phyloP scores from a whole-genome alignment of 176 grass and related monocot genomes.

The Lolium rigidum region DNA sequence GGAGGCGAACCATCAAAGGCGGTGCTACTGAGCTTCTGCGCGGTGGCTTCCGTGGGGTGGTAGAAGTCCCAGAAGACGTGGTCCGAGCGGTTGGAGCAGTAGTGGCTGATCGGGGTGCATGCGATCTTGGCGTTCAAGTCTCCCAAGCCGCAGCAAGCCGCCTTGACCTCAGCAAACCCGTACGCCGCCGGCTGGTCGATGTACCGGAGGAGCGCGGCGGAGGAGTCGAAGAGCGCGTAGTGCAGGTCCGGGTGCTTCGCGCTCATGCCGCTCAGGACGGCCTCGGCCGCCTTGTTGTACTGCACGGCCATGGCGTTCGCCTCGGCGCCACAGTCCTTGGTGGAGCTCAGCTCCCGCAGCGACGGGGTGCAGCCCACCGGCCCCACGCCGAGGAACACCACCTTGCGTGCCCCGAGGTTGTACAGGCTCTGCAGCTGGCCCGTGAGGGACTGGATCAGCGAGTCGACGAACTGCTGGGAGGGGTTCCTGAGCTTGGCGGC shows the following conservation, averaged over 20 bases:
- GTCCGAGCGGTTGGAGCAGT: constrained; percentile 61
- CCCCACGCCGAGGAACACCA: constrained; percentile 68
- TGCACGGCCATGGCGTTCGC: constrained; percentile 56
- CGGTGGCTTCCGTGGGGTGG: constrained; percentile 81
- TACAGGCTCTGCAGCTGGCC: constrained; percentile 74
- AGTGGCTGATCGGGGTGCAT: constrained; percentile 62
- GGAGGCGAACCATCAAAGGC: constrained; percentile 65
- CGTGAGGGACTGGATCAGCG: constrained; percentile 51
- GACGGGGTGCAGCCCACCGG: constrained; percentile 78
- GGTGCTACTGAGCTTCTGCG: constrained; percentile 40
- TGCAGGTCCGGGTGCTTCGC: constrained; percentile 39
- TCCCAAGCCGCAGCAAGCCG: constrained; percentile 86
- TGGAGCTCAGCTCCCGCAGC: constrained; percentile 54
- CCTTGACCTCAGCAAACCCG: constrained; percentile 64
- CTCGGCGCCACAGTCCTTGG: constrained; percentile 47
- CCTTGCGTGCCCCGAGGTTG: constrained; percentile 69
- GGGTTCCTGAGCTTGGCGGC: constrained; percentile 27
- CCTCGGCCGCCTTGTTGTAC: constrained; percentile 61
- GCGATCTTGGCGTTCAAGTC: constrained; percentile 78
- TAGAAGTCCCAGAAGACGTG: constrained; percentile 89
- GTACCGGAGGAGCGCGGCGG: constrained; percentile 54
- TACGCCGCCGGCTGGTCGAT: constrained; percentile 57
- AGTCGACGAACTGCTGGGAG: constrained; percentile 54
- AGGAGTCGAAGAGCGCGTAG: constrained; percentile 75
- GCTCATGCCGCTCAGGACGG: constrained; percentile 45